These are phyloP conservation scores for Ilyonectria robusta DNA, from an alignment of 2,329 filamentous ascomycete species.

Conservation along the genomic window DNA sequence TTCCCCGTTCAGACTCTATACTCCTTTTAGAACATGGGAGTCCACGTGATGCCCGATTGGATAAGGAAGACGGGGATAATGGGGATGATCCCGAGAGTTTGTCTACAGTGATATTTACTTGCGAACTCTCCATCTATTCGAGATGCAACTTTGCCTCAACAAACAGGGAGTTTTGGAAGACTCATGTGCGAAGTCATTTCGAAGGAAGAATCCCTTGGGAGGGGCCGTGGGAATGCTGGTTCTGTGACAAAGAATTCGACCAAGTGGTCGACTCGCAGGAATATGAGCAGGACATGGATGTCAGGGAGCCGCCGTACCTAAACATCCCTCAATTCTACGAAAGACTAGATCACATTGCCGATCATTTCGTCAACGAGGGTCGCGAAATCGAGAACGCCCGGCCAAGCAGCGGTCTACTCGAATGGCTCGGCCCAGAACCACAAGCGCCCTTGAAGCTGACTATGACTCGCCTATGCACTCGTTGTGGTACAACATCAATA, in stretches of 20 bases:
- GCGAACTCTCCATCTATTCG: neutral
- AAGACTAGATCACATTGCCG: neutral
- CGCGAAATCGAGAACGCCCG: neutral
- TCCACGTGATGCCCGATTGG: neutral
- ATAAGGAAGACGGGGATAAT: neutral
- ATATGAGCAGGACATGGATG: neutral
- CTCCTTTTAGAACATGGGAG: neutral
- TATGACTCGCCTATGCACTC: neutral
- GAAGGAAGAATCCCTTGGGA: neutral
- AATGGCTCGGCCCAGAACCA: neutral
- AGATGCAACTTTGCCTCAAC: neutral
- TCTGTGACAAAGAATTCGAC: neutral
- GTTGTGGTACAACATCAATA: neutral
- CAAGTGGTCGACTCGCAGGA: neutral
- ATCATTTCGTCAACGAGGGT: neutral
- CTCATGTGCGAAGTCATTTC: neutral
- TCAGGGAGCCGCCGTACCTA: neutral
- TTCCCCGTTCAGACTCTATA: neutral
- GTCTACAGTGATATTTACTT: neutral
- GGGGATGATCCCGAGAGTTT: neutral
- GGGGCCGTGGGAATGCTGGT: neutral
- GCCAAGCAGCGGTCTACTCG: neutral
- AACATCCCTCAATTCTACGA: neutral
- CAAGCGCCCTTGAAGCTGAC: neutral
- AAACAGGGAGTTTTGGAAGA: neutral